These are phyloP conservation scores for Begonia fuchsioides DNA, from an alignment of 306 rosid genomes.

Conservation along the genomic window DNA sequence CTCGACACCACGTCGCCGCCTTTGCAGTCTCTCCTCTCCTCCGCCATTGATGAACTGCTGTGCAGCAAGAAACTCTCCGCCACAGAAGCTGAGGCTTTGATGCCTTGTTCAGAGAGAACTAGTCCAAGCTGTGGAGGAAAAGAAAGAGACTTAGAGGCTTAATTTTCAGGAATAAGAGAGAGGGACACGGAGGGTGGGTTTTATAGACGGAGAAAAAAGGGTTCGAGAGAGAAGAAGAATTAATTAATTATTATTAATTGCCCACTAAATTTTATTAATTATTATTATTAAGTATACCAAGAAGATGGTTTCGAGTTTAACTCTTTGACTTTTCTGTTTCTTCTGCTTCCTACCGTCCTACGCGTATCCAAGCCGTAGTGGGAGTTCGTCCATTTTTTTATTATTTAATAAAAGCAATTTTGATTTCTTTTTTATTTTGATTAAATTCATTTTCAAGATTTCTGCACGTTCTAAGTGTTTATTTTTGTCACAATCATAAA, in stretches of 20 bases:
- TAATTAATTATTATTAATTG: not conserved
- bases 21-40: not conserved
- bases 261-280: not conserved
- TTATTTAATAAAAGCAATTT: too few relatives aligned
- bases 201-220: not conserved
- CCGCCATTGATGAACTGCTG: not conserved
- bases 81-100: not conserved
- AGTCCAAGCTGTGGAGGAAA: not conserved
- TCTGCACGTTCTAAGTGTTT: too few relatives aligned
- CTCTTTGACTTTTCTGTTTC: not conserved
- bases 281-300: not conserved
- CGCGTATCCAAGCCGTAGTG: not conserved
- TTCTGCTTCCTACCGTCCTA: not conserved
- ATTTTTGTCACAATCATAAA: too few relatives aligned
- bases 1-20: not conserved
- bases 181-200: not conserved
- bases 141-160: not conserved
- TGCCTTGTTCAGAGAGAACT: not conserved
- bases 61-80: too few relatives aligned
- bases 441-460: too few relatives aligned
- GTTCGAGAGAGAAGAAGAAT: not conserved
- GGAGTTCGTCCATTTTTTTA: too few relatives aligned
- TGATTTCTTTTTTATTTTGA: too few relatives aligned
- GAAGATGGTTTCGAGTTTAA: not conserved
- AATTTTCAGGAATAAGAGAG: not conserved